A percentile compares a stretch with the other conserved stretches of the same genome.
phyloP scores from a whole-genome alignment of 139 green algal genomes.

The Choricystis sp. region DNA sequence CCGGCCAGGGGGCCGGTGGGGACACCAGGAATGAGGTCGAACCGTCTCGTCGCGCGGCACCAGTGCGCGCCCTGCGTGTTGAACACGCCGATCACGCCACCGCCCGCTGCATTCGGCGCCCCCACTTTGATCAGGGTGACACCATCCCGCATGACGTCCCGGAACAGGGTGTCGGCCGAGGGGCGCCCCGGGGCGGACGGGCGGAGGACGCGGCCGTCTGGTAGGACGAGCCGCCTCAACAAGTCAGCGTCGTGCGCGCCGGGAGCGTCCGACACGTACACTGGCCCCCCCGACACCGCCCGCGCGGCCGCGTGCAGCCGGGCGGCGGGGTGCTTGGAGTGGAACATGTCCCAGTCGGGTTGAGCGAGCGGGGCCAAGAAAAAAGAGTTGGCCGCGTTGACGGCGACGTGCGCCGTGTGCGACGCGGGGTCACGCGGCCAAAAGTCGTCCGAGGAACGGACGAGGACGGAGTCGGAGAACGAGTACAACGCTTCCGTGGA shows the following conservation, averaged over 20 bases:
- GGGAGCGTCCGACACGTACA: slow-evolving; percentile 59
- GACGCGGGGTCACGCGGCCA: slow-evolving; percentile 52
- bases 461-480: slow-evolving; percentile 58
- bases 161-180: slow-evolving; percentile 75
- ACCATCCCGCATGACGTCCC: slow-evolving; percentile 56
- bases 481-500: slow-evolving; percentile 80
- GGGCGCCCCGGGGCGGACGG: slow-evolving; percentile 53
- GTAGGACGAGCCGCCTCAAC: slow-evolving; percentile 46
- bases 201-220: slow-evolving; percentile 35
- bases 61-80: slow-evolving; percentile 70
- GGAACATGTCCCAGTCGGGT: slow-evolving; percentile 47
- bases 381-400: slow-evolving; percentile 62
- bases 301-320: slow-evolving; percentile 42
- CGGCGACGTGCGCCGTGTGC: slow-evolving; percentile 69
- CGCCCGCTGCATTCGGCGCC: slow-evolving; percentile 5
- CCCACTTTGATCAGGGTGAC: slow-evolving; percentile 56
- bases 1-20: slow-evolving; percentile 7
- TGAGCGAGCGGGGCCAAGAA: slow-evolving; percentile 39
- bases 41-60: slow-evolving; percentile 44
- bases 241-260: slow-evolving; percentile 50
- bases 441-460: slow-evolving; percentile 73
- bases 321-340: slow-evolving; percentile 16
- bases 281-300: slow-evolving; percentile 34
- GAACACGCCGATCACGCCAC: slow-evolving; percentile 58
- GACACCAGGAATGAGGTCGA: slow-evolving; percentile 8